These are phyloP conservation scores for Rhododendron mucronatum DNA, from an alignment of 148 eudicot genomes.

Conservation along the genomic window DNA sequence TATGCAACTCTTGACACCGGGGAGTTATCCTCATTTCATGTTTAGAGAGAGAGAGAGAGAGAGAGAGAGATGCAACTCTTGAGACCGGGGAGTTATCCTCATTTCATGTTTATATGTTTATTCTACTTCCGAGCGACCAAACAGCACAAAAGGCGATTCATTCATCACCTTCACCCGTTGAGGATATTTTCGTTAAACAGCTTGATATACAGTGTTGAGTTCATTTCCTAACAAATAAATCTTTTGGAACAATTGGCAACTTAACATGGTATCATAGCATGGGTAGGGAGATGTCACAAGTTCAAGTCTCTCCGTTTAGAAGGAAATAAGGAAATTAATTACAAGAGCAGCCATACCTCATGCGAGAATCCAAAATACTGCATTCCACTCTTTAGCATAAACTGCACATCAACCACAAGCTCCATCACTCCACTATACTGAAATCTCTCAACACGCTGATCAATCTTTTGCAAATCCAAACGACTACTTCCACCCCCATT, in stretches of 20 bases:
- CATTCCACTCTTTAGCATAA: slow-evolving; percentile 65
- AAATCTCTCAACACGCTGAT: slow-evolving; percentile 58
- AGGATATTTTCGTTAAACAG: not conserved
- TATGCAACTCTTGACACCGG: too few relatives aligned
- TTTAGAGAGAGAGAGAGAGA: not conserved
- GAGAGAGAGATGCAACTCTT: too few relatives aligned
- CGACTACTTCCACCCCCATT: slow-evolving; percentile 45
- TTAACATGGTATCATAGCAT: not conserved
- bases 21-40: not conserved
- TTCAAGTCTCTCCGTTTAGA: not conserved
- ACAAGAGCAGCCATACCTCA: slow-evolving; percentile 50
- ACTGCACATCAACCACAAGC: slow-evolving; percentile 78
- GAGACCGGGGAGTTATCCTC: not conserved
- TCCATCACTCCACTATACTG: slow-evolving; percentile 74
- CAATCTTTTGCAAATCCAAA: slow-evolving; percentile 68
- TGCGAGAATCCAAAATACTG: slow-evolving; percentile 67
- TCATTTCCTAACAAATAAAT: not conserved
- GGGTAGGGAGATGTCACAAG: not conserved
- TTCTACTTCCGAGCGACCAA: not conserved
- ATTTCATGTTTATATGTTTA: not conserved
- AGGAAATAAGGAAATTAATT: slow-evolving; percentile 3
- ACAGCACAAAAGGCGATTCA: not conserved
- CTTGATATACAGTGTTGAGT: not conserved
- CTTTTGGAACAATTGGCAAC: not conserved
- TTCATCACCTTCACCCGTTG: not conserved